Base-by-base conservation (phyloP, 441 rosid species). In the Aquilaria agallochum region DNA sequence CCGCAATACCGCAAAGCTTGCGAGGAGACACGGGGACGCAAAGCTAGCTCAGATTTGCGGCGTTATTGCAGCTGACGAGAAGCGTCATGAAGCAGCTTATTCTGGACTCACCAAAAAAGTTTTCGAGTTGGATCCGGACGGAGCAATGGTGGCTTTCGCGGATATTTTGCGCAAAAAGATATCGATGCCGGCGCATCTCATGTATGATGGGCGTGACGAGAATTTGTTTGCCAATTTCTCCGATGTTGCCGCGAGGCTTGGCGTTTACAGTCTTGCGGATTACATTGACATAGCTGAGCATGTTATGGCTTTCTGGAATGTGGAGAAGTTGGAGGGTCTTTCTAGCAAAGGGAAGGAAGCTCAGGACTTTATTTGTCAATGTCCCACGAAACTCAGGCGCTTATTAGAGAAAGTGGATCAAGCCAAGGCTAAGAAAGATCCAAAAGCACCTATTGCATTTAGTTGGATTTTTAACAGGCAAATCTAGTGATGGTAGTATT, bases 161-260 rank as follows among this genome's bases (percentile, higher is more conserved):
- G 97, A 90, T 80, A 94, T 90, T 97, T 90, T 94, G 98, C 81
- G 84, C 74, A 88, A 90, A 83, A 90, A 90, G 72, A 87, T 93
- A 62, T 72, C 92, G 0, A 93, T 93, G 98, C 98, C 95, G 0
- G 98, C 98, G 12, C 95, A 89, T 74, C 67, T 94, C 76, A 94
- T 94, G 97, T 87, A 85, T 5, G 98, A 93, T 66, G 97, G 98
- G 9, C 74, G 70, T 1, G 89, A 94, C 2, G 81, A 84, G 60
- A 73, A 74, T 67, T 88, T 94, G 56, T 90, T 90, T 27, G 90
- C 90, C 4, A 72, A 94, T 78, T 94, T 82, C 74, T 89, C 98
- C 4, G 72, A 90, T 0, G 97, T 90, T 50, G 98, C 98, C 8
- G 97, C 89, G 75, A 78, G 97, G 40, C 85, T 94, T 0, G 95